A percentile compares a stretch with the other conserved stretches of the same genome.
Evolutionary conservation across 2,329 filamentous ascomycete species (phyloP).

Genomic region (Clarireedia paspali): DNA sequence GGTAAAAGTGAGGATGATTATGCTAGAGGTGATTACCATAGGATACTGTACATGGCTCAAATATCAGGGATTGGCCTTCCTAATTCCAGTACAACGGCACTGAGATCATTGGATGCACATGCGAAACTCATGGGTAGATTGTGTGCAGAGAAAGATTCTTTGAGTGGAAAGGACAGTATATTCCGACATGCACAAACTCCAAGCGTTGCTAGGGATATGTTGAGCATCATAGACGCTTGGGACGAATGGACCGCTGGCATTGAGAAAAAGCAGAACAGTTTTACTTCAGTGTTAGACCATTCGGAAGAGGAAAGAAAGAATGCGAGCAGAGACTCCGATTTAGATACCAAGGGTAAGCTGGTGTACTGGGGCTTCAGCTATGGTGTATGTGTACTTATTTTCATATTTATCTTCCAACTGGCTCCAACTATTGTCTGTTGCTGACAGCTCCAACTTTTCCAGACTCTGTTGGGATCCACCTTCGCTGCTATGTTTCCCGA

Average conservation of each 20-base stretch:
- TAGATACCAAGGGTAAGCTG: conserved; percentile 22
- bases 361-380: conserved; percentile 46
- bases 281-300: neutral
- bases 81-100: conserved; percentile 39
- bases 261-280: neutral
- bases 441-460: too few relatives aligned
- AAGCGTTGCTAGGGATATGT: conserved; percentile 32
- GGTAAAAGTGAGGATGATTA: conserved; percentile 26
- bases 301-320: neutral
- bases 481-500: conserved; percentile 39
- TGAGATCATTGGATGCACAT: conserved; percentile 39
- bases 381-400: conserved; percentile 21
- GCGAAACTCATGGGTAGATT: conserved; percentile 35
- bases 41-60: conserved; percentile 14
- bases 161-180: conserved; percentile 24
- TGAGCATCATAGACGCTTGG: conserved; percentile 30
- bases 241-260: conserved; percentile 20
- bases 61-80: conserved; percentile 31
- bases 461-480: conserved; percentile 33
- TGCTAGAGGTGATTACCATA: conserved; percentile 32
- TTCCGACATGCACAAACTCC: conserved; percentile 27
- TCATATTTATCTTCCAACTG: too few relatives aligned
- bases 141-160: conserved; percentile 31
- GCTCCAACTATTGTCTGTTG: too few relatives aligned
- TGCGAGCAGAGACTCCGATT: neutral